Base-by-base conservation (phyloP, 805 yeast species). In the Myxozyma monticola region DNA sequence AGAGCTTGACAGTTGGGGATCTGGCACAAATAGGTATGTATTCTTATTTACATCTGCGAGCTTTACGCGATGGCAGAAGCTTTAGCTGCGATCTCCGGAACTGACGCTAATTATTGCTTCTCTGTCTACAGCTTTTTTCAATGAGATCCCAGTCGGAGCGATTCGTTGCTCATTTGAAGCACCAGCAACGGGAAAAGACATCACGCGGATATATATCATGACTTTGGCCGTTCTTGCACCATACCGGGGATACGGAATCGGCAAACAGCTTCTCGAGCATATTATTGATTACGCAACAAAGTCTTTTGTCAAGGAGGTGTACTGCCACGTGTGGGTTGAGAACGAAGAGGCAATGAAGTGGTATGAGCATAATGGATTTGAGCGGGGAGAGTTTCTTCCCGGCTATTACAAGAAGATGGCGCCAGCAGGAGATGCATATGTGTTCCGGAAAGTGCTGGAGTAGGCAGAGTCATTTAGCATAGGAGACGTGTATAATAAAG, bases 71-170 rank as follows among this genome's bases (percentile, higher is more conserved):
- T n/a, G n/a, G n/a, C n/a, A n/a, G n/a, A n/a, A n/a, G n/a, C n/a
- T n/a, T n/a, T n/a, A n/a, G n/a, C n/a, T n/a, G n/a, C n/a, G n/a
- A n/a, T n/a, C n/a, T n/a, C n/a, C n/a, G n/a, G n/a, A n/a, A n/a
- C n/a, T n/a, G n/a, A 28, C 9, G 31, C 31, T 28, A 28, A 28
- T 28, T 28, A 14, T 10, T n/a, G n/a, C n/a, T n/a, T 48, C 47
- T 20, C 43, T 44, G 24, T n/a, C 7, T 21, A 12, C 62, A 48
- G 85, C 84, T 0, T 85, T 74, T 68, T 84, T 75, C 66, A 77
- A 84, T 42, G 96, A 85, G 62, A 77, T 85, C 4, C 88, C 96
- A 6, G 91, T 88, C 3, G 96, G 93, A 14, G 84, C 81, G 3
- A 70, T 88, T 42, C 81, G 82, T 53, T 83, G 85, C 48, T 74